Conservation (phyloP, 352 stramenopile species). For the Phytophthora crassamura region DNA sequence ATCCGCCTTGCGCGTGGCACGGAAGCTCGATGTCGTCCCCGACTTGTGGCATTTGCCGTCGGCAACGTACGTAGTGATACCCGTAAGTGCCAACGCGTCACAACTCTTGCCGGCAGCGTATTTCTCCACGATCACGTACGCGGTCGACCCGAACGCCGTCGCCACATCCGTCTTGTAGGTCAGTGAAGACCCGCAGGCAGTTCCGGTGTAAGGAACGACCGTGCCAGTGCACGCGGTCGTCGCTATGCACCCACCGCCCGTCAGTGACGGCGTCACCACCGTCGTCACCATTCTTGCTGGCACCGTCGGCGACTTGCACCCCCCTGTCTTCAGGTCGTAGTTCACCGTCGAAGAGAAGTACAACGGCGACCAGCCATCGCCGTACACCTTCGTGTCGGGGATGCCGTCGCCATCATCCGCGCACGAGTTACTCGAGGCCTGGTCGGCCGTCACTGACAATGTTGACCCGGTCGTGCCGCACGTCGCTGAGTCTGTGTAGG, state of each 20-base stretch:
- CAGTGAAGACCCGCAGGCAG: neutral
- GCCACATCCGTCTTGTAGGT: conserved; percentile 13
- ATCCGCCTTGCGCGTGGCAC: neutral
- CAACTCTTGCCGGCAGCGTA: conserved; percentile 12
- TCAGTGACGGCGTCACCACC: no score
- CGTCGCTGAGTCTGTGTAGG: neutral
- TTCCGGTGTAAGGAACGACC: neutral
- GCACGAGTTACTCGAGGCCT: conserved; percentile 1
- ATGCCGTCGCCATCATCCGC: conserved; percentile 1
- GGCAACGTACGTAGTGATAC: conserved; percentile 14
- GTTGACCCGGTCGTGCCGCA: no score
- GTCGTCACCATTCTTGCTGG: neutral
- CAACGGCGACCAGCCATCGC: neutral
- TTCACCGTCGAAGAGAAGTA: neutral
- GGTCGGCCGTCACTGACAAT: no score
- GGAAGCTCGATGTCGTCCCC: neutral
- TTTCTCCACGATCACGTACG: conserved; percentile 21
- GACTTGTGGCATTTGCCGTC: conserved; percentile 22
- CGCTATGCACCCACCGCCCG: neutral
- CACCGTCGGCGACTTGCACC: neutral
- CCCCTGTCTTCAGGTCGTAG: neutral
- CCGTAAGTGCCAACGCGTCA: neutral
- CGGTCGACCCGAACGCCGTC: neutral
- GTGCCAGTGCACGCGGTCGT: conserved; percentile 1
- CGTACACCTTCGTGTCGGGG: conserved; percentile 10